These are phyloP conservation scores for Veloboletus limbatus DNA, from an alignment of 1,284 basidiomycete species.

Conservation along the genomic window DNA sequence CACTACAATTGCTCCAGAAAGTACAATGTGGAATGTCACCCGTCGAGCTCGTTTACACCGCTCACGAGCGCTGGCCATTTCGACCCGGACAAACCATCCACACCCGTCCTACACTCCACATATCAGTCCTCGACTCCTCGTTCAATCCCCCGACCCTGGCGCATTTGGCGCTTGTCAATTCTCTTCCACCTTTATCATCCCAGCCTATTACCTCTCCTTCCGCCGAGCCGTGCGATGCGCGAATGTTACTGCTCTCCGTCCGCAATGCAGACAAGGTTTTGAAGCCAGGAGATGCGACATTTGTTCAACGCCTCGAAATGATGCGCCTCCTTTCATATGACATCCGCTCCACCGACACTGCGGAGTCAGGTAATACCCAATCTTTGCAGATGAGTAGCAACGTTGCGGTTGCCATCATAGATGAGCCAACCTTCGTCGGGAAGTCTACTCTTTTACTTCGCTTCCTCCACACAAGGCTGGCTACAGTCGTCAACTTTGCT, in stretches of 20 bases:
- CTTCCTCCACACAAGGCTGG: constrained; percentile 46
- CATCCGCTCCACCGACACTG: constrained; percentile 30
- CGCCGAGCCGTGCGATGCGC: constrained; percentile 58
- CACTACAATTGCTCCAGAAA: constrained; percentile 39
- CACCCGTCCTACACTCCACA: constrained; percentile 35
- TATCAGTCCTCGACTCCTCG: constrained; percentile 84
- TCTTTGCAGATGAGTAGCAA: constrained; percentile 37
- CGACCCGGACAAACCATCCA: constrained; percentile 23
- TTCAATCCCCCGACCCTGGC: constrained; percentile 94
- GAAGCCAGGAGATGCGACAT: constrained; percentile 70
- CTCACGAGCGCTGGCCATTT: constrained; percentile 58
- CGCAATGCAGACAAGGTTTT: constrained; percentile 87
- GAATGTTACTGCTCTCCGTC: constrained; percentile 81
- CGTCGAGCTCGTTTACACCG: constrained; percentile 52
- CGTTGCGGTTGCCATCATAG: constrained; percentile 78
- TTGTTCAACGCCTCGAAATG: constrained; percentile 78
- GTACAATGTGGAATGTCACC: constrained; percentile 46
- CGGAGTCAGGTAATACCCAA: constrained; percentile 5
- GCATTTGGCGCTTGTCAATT: constrained; percentile 75
- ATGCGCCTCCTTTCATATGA: constrained; percentile 66
- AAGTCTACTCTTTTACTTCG: constrained; percentile 69
- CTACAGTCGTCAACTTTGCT: constrained; percentile 15
- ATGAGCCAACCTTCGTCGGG: constrained; percentile 86
- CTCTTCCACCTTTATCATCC: constrained; percentile 32
- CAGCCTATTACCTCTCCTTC: constrained; percentile 7